Evolutionary conservation across 768 basidiomycete genomes (phyloP), one percentile per base, ranked within the genome.

Genomic region (Kwoniella sp.): DNA sequence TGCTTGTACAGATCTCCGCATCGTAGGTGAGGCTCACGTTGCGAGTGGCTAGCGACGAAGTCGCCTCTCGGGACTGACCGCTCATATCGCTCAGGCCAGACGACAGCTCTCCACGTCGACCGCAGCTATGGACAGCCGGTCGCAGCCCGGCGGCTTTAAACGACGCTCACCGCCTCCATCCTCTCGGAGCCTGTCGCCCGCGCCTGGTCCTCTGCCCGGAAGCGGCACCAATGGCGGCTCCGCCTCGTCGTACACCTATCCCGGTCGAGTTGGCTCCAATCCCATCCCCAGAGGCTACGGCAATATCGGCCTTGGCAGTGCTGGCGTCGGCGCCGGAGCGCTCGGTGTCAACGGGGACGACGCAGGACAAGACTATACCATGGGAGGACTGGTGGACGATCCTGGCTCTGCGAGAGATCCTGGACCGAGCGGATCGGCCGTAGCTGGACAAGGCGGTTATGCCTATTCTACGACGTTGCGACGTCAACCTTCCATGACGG

Each of bases 381-480:
- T 42, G 27, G 39, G 39, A 31, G 50, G 45, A 19, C n/a, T 53
- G 19, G 40, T 49, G 7, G 57, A 53, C 28, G 57, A 58, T 23
- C 57, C 57, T 26, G 31, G 29, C 5, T 36, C 20, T 3, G 28
- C 33, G 26, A 34, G 32, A 28, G 28, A 15, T n/a, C n/a, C n/a
- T n/a, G n/a, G n/a, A n/a, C n/a, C n/a, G n/a, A n/a, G n/a, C n/a
- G n/a, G n/a, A n/a, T n/a, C n/a, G n/a, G n/a, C n/a, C n/a, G n/a
- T n/a, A n/a, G 27, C 44, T 19, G 29, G 25, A 23, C 37, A 34
- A 20, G 66, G 60, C 3, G 47, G 46, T 5, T 70, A 63, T 37
- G 68, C 68, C n/a, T 70, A 70, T 51, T 64, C 62, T 10, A 70
- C 68, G 1, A 70, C 68, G 7, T 36, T 70, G 4, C 36, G 68